Base-by-base conservation (phyloP, 805 yeast genomes). In the Myxozyma nipponensis region DNA sequence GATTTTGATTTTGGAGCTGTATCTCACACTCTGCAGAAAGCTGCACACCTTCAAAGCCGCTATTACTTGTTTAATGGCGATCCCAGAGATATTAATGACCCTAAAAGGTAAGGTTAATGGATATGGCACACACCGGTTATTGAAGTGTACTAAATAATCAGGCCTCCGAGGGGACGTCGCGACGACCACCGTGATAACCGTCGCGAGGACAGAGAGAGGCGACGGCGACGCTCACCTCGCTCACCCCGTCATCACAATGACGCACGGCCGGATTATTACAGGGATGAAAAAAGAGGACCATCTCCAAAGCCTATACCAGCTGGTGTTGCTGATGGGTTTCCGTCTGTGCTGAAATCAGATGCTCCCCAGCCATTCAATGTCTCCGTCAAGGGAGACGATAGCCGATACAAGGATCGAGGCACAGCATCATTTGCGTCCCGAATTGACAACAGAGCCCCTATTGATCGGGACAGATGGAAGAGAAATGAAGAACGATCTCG, bases 1-100 rank as follows among this genome's bases (percentile, higher is more conserved):
- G 39, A n/a, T 22, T 13, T 25, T 2, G 13, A 6, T 35, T 6
- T 7, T n/a, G 15, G 38, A n/a, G 19, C 6, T 6, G 21, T n/a
- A 3, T n/a, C 7, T n/a, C 42, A 22, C 35, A n/a, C 10, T 10
- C 6, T 4, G 19, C 36, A 54, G 58, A 73, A 73, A 56, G 75
- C 77, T 55, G 82, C 86, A 7, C 68, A 72, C 34, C 75, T 70
- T 19, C 76, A 74, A 50, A 81, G 85, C 13, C 64, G 83, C 37
- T 82, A 82, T 63, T 82, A 82, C 65, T 67, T 81, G 49, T 62
- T 81, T 4, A 80, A 82, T 57, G 86, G 86, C 1, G 86, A 82
- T 61, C 86, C 86, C 1, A 79, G 77, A 9, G 58, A 58, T 47
- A 28, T 28, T 28, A 13, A 7, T 28, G 13, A 28, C 32, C 13